These are phyloP conservation scores for Mortierella sp. DNA, from an alignment of 371 early-diverging fungal species.

Conservation along the genomic window DNA sequence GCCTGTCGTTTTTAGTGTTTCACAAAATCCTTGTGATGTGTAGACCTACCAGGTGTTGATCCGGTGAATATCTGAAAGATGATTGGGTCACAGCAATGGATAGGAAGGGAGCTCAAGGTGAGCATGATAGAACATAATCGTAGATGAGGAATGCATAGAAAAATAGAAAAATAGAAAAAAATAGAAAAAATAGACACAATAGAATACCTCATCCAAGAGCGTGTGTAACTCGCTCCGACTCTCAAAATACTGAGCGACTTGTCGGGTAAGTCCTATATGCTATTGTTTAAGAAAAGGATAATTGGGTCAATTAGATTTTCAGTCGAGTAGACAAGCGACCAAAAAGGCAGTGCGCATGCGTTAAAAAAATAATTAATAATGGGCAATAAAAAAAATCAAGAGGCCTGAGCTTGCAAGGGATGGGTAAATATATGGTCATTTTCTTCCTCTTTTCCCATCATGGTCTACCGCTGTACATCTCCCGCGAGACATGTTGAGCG, in stretches of 20 bases:
- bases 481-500: too few species aligned
- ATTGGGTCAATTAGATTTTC: neutral
- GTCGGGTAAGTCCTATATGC: slow-evolving; percentile 56
- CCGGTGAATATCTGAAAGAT: slow-evolving; percentile 46
- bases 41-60: slow-evolving; percentile 55
- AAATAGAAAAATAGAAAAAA: neutral
- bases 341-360: neutral
- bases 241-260: slow-evolving; percentile 55
- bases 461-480: too few species aligned
- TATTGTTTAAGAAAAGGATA: neutral
- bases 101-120: neutral
- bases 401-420: too few species aligned
- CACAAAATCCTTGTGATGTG: slow-evolving; percentile 1
- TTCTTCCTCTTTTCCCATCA: too few species aligned
- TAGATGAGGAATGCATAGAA: neutral
- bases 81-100: slow-evolving; percentile 17
- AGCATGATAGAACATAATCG: neutral
- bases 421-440: too few species aligned
- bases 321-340: neutral
- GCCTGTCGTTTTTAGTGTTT: neutral
- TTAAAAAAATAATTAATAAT: neutral
- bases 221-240: slow-evolving; percentile 39
- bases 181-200: neutral
- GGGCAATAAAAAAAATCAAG: too few species aligned
- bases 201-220: slow-evolving; percentile 47